A percentile compares a stretch with the other conserved stretches of the same genome.
Conservation (phyloP, 163 green algal species). For the Prototheca wickerhamii region DNA sequence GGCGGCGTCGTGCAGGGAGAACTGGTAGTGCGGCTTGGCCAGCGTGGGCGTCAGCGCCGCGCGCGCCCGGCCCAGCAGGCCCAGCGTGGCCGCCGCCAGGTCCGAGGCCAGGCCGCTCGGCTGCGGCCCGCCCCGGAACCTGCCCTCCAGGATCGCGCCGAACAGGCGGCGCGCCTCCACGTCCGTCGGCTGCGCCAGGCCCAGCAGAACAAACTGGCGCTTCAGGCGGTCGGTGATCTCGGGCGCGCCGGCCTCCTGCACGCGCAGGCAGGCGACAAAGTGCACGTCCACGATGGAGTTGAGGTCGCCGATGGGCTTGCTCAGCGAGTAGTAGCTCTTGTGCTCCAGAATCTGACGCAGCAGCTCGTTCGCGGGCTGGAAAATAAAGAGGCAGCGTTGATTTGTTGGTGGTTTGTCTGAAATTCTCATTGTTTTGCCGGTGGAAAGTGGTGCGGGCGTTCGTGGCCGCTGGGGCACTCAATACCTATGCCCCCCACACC, state of each 20-base stretch:
- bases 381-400: background rate
- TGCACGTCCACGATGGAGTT: slow-evolving; percentile 76
- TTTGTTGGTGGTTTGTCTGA: no score
- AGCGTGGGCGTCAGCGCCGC: slow-evolving; percentile 83
- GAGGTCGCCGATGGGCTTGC: slow-evolving; percentile 94
- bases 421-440: background rate
- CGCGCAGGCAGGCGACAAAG: slow-evolving; percentile 85
- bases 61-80: slow-evolving; percentile 70
- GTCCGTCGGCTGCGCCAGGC: slow-evolving; percentile 69
- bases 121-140: slow-evolving; percentile 67
- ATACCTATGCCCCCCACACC: background rate
- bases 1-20: slow-evolving; percentile 80
- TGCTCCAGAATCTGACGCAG: slow-evolving; percentile 90
- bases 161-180: slow-evolving; percentile 87
- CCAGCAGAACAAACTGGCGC: slow-evolving; percentile 85
- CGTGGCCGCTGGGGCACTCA: no score
- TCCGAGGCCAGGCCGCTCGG: slow-evolving; percentile 47
- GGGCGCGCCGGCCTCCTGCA: slow-evolving; percentile 77
- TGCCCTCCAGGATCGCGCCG: slow-evolving; percentile 68
- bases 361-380: slow-evolving; percentile 86
- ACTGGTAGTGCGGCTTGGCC: slow-evolving; percentile 93
- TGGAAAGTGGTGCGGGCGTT: background rate
- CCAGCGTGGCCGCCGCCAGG: slow-evolving; percentile 80
- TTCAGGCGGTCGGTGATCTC: slow-evolving; percentile 93
- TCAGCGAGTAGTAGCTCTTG: slow-evolving; percentile 82